Percentiles rank a stretch among this genome's conserved stretches.
These are phyloP conservation scores for Neocatenulostroma microsporum DNA, from an alignment of 2,329 filamentous ascomycete genomes.

Conservation along the genomic window DNA sequence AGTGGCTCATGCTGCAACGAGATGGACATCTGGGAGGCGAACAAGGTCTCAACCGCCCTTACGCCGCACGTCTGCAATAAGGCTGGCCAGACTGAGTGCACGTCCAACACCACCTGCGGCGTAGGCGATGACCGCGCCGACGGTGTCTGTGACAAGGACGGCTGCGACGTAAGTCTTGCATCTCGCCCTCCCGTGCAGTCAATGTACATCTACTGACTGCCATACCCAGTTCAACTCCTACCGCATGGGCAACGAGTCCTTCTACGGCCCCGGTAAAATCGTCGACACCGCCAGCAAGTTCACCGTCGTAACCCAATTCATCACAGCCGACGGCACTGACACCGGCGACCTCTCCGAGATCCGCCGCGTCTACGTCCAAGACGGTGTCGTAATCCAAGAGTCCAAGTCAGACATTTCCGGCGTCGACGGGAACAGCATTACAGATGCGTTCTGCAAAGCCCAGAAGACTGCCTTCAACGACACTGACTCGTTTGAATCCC, in stretches of 20 bases:
- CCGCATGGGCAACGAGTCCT: slow-evolving; percentile 56
- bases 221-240: slow-evolving; percentile 40
- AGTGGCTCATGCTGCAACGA: slow-evolving; percentile 58
- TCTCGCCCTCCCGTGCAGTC: not conserved
- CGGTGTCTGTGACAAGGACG: slow-evolving; percentile 58
- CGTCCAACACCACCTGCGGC: slow-evolving; percentile 4
- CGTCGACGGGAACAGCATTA: slow-evolving; percentile 49
- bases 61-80: slow-evolving; percentile 58
- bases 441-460: slow-evolving; percentile 47
- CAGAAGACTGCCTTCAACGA: slow-evolving; percentile 26
- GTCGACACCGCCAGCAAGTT: slow-evolving; percentile 51
- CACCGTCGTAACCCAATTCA: slow-evolving; percentile 62
- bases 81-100: slow-evolving; percentile 42
- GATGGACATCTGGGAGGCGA: slow-evolving; percentile 66
- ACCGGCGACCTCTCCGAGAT: slow-evolving; percentile 53
- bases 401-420: slow-evolving; percentile 37
- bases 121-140: slow-evolving; percentile 35
- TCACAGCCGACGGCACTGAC: slow-evolving; percentile 44
- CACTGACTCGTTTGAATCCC: slow-evolving; percentile 43
- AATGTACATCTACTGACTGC: no score
- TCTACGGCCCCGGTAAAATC: slow-evolving; percentile 53
- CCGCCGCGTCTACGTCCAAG: slow-evolving; percentile 58
- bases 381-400: slow-evolving; percentile 53
- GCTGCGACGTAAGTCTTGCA: slow-evolving; percentile 39
- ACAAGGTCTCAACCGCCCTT: slow-evolving; percentile 55